Evolutionary conservation across 257 asterid genomes (phyloP).

Genomic region (Nicotiana tomentosiformis): DNA sequence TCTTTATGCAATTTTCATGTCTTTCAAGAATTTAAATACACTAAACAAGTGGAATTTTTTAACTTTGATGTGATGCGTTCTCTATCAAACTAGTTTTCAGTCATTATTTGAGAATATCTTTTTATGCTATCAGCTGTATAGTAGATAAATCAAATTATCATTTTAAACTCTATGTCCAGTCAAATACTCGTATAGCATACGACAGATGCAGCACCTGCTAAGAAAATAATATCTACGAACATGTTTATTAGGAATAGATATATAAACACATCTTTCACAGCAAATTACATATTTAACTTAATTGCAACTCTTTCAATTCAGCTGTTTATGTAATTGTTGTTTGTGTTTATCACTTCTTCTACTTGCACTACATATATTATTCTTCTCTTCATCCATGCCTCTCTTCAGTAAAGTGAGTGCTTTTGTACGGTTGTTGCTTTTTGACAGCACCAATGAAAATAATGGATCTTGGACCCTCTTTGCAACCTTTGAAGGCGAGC

Average conservation of each 20-base stretch:
- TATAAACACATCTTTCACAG: not conserved
- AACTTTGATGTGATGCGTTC: not conserved
- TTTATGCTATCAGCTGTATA: not conserved
- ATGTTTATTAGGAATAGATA: not conserved
- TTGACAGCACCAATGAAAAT: not conserved
- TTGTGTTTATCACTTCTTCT: not conserved
- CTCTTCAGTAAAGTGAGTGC: not conserved
- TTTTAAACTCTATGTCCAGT: not conserved
- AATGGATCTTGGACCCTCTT: not conserved
- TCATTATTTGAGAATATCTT: not conserved
- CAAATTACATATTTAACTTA: not conserved
- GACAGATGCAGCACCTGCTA: not conserved
- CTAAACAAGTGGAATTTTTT: too few relatives aligned
- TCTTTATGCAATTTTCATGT: not conserved
- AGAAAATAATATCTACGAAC: too few relatives aligned
- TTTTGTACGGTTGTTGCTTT: not conserved
- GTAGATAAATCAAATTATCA: not conserved
- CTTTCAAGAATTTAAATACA: not conserved
- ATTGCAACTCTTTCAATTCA: not conserved
- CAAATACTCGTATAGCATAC: not conserved
- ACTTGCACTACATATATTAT: not conserved
- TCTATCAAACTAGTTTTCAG: not conserved
- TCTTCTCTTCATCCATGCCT: not conserved
- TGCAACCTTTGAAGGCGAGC: not conserved
- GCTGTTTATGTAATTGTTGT: not conserved